phyloP scores from a whole-genome alignment of 108 stramenopile species.

The Aurantiochytrium sp. region DNA sequence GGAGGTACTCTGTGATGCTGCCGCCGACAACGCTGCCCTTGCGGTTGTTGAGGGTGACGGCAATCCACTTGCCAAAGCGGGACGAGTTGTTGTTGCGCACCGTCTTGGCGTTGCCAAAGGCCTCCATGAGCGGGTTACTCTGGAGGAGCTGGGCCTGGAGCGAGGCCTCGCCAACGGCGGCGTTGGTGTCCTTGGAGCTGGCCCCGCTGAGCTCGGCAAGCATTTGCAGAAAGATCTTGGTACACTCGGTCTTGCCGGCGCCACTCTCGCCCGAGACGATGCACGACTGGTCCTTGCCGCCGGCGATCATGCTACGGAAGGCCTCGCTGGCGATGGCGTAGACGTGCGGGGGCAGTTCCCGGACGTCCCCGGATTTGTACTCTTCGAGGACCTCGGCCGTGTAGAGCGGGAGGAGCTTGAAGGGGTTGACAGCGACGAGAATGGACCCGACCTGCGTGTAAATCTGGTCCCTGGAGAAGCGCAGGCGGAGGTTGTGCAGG shows the following conservation, averaged over 20 bases:
- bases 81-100: constrained; percentile 98
- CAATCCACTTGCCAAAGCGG: constrained; percentile 97
- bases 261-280: constrained; percentile 68
- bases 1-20: constrained; percentile 73
- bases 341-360: constrained; percentile 81
- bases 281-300: constrained; percentile 45
- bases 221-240: constrained; percentile 67
- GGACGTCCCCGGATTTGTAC: constrained; percentile 53
- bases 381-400: constrained; percentile 55
- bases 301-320: constrained; percentile 79
- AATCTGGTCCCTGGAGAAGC: constrained; percentile 47
- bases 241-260: constrained; percentile 68
- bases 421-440: constrained; percentile 56
- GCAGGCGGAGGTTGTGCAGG: constrained; percentile 50
- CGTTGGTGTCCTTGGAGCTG: background rate
- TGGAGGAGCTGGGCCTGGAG: constrained; percentile 90
- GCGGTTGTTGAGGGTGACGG: constrained; percentile 49
- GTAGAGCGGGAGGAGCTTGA: constrained; percentile 55
- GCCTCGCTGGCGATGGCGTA: constrained; percentile 84
- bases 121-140: constrained; percentile 95
- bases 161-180: constrained; percentile 53
- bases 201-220: constrained; percentile 42
- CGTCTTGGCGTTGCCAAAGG: constrained; percentile 99
- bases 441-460: constrained; percentile 50
- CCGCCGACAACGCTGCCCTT: constrained; percentile 52